These are phyloP conservation scores for Lonicera japonica DNA, from an alignment of 129 eudicot species.

Conservation along the genomic window DNA sequence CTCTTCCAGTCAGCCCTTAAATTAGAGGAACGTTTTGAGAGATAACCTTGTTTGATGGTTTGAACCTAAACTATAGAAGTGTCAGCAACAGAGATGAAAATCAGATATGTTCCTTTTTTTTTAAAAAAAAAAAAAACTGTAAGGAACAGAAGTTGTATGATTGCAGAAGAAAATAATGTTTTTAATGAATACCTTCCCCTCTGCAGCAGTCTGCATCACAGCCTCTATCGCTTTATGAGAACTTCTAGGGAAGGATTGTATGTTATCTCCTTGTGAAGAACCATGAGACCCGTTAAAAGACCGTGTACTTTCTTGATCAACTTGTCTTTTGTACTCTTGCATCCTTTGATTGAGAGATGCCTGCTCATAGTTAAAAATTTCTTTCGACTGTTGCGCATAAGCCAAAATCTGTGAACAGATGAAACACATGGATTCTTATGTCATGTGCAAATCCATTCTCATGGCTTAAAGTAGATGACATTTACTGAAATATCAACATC, in stretches of 20 bases:
- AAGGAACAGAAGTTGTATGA: too few species aligned
- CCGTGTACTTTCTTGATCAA: conserved; percentile 52
- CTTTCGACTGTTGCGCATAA: conserved; percentile 61
- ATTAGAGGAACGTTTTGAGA: conserved; percentile 85
- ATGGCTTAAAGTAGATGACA: too few species aligned
- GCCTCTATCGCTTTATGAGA: conserved; percentile 78
- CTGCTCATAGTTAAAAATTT: conserved; percentile 63
- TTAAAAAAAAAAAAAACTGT: too few species aligned
- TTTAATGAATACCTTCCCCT: conserved; percentile 75
- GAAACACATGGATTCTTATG: neutral
- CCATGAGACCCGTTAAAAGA: conserved; percentile 29
- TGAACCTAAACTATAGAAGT: conserved; percentile 90
- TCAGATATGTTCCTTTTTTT: too few species aligned
- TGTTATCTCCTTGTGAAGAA: conserved; percentile 32
- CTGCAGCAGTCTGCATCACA: conserved; percentile 75
- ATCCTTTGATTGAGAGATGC: conserved; percentile 70
- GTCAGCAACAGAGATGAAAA: neutral
- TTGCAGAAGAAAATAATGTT: too few species aligned
- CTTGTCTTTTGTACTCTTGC: conserved; percentile 68
- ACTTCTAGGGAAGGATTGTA: conserved; percentile 39
- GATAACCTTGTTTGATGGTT: conserved; percentile 92
- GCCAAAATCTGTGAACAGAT: conserved; percentile 42
- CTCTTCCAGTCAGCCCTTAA: conserved; percentile 97
- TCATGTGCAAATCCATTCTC: too few species aligned
- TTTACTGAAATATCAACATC: neutral